Evolutionary conservation across 352 stramenopile species (phyloP), one percentile per base, ranked within the genome.

Genomic region (Phytophthora capsici): DNA sequence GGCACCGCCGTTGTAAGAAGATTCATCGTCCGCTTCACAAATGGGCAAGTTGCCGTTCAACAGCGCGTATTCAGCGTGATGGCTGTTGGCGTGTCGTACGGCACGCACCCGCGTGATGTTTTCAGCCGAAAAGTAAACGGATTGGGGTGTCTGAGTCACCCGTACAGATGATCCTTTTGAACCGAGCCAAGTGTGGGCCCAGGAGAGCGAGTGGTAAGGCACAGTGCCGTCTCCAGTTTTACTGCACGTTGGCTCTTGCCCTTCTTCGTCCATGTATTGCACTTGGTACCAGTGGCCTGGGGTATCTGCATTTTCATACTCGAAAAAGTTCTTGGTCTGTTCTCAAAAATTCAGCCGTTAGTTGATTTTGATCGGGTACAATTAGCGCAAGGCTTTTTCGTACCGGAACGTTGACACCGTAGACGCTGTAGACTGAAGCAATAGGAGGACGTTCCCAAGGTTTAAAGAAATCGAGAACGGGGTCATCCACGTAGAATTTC

Each of bases 221-320:
- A 91, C 84, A 4, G 86, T 94, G 55, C 71, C 82, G 43, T 94
- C 86, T 13, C 86, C 84, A 3, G 83, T 93, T 59, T 91, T 91
- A 55, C 69, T 75, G 69, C 86, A 94, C 10, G 82, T 77, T 26
- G 74, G 63, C 26, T 73, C 66, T 8, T 73, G 53, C 1, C 72
- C 77, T 49, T 78, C 52, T 54, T 93, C 84, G 32, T 88, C 72
- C 26, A 69, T 63, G 32, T 86, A 63, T 41, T 84, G 52, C 26
- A 93, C 25, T 48, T 90, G 78, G 53, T 84, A 88, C 84, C 84
- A 93, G 44, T 89, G 71, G 0, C 79, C 81, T 0, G 69, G 67
- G 0, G 45, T 71, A 52, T 82, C 69, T 14, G 69, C 78, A 58
- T 84, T 75, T 51, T 90, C 60, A 57, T 91, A 93, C 37, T 85